phyloP scores from a whole-genome alignment of 2,329 filamentous ascomycete genomes.

The Colletotrichum shisoi region DNA sequence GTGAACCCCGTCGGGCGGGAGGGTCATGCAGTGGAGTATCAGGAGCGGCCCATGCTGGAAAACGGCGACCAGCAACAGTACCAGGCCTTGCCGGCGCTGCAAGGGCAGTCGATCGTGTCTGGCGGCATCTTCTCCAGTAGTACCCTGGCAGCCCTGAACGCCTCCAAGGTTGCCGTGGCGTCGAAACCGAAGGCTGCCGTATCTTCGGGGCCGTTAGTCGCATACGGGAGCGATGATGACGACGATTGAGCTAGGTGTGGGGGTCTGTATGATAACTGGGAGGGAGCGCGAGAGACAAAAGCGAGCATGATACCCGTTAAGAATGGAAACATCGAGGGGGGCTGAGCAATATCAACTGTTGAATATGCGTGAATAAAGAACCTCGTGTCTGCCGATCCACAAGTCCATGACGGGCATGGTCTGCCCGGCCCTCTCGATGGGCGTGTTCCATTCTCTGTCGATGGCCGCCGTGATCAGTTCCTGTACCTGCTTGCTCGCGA shows the following conservation, averaged over 20 bases:
- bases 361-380: constrained; percentile 85
- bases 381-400: constrained; percentile 83
- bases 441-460: constrained; percentile 65
- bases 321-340: constrained; percentile 35
- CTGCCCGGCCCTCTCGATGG: constrained; percentile 74
- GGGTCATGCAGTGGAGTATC: constrained; percentile 69
- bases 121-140: constrained; percentile 81
- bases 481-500: constrained; percentile 69
- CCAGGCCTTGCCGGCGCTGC: constrained; percentile 37
- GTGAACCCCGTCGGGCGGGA: constrained; percentile 66
- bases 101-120: constrained; percentile 51
- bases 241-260: constrained; percentile 46
- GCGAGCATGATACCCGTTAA: constrained; percentile 38
- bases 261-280: constrained; percentile 76
- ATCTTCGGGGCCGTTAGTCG: constrained; percentile 77
- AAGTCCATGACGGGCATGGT: constrained; percentile 80
- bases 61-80: constrained; percentile 51
- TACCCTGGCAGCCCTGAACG: constrained; percentile 80
- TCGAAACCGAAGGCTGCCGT: constrained; percentile 62
- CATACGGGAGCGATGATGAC: constrained; percentile 82
- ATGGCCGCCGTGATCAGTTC: constrained; percentile 65
- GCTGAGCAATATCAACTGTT: constrained; percentile 67
- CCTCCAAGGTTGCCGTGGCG: constrained; percentile 62
- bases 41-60: constrained; percentile 67
- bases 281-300: constrained; percentile 21